Evolutionary conservation across 2,329 filamentous ascomycete genomes (phyloP).

Genomic region (Monilinia laxa): DNA sequence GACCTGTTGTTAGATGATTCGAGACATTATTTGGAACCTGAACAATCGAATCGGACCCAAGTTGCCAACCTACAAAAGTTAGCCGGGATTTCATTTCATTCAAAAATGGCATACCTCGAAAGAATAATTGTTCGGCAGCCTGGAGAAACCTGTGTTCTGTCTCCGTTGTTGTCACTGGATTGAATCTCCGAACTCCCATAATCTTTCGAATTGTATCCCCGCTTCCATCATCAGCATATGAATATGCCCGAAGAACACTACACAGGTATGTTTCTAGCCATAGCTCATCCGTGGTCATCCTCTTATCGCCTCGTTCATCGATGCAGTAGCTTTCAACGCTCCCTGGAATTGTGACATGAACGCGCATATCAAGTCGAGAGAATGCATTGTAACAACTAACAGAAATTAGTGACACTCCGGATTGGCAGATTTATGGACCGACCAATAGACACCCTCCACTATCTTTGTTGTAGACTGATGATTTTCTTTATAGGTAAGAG

Average conservation of each 20-base stretch:
- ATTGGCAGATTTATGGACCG: conserved; percentile 37
- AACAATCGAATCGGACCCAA: conserved; percentile 94
- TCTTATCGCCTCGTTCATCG: conserved; percentile 93
- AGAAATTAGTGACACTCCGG: conserved; percentile 37
- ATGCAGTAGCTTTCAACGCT: conserved; percentile 97
- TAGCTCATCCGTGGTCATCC: conserved; percentile 86
- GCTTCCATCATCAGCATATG: conserved; percentile 92
- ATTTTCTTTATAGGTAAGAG: conserved; percentile 83
- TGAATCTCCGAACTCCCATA: conserved; percentile 94
- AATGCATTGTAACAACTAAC: conserved; percentile 95
- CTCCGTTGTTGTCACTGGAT: conserved; percentile 97
- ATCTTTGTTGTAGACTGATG: conserved; percentile 80
- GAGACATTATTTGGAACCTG: conserved; percentile 96
- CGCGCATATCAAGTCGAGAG: conserved; percentile 95
- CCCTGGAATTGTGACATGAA: conserved; percentile 95
- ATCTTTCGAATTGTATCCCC: conserved; percentile 96
- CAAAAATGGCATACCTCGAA: conserved; percentile 61
- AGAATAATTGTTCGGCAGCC: conserved; percentile 92
- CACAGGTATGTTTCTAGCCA: conserved; percentile 98
- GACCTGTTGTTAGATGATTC: conserved; percentile 90
- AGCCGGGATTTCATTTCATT: conserved; percentile 22
- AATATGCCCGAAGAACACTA: conserved; percentile 89
- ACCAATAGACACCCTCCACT: conserved; percentile 93
- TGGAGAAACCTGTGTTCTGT: conserved; percentile 95
- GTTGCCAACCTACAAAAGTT: conserved; percentile 70